A percentile compares a stretch with the other conserved stretches of the same genome.
These are phyloP conservation scores for Allantophomopsis cytisporea DNA, from an alignment of 2,329 filamentous ascomycete genomes.

Conservation along the genomic window DNA sequence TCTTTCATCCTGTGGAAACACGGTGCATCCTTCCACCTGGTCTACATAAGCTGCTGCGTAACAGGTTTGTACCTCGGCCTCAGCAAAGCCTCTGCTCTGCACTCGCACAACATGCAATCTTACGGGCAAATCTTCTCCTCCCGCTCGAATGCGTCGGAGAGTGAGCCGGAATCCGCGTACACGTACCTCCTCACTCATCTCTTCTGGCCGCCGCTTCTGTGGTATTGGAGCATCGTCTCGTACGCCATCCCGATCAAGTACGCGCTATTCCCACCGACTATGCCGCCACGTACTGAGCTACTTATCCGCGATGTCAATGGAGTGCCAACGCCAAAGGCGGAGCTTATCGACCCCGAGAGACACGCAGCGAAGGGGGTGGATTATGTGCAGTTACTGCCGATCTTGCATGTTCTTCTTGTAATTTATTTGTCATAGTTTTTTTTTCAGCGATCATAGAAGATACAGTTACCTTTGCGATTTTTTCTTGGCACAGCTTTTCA, in stretches of 20 bases:
- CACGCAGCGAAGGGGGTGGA: too few species aligned
- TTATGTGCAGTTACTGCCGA: too few species aligned
- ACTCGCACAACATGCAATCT: not conserved
- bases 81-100: not conserved
- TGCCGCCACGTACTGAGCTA: slow-evolving; percentile 43
- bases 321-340: too few species aligned
- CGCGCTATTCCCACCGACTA: slow-evolving; percentile 42
- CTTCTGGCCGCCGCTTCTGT: slow-evolving; percentile 46
- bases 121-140: too few species aligned
- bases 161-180: not conserved
- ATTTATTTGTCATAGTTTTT: too few species aligned
- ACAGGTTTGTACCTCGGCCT: slow-evolving; percentile 18
- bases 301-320: slow-evolving; percentile 15
- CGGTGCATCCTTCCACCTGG: slow-evolving; percentile 40
- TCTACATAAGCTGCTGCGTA: slow-evolving; percentile 33
- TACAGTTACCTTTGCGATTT: too few species aligned
- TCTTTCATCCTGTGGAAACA: slow-evolving; percentile 40
- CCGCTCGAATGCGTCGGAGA: too few species aligned
- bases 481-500: too few species aligned
- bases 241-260: slow-evolving; percentile 39
- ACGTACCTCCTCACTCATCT: slow-evolving; percentile 42
- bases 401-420: too few species aligned
- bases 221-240: slow-evolving; percentile 21
- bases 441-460: too few species aligned
- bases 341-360: too few species aligned